A percentile compares a stretch with the other conserved stretches of the same genome.
These are phyloP conservation scores for Saccharomyces hybrid DNA, from an alignment of 1,139 yeast genomes.

Conservation along the genomic window DNA sequence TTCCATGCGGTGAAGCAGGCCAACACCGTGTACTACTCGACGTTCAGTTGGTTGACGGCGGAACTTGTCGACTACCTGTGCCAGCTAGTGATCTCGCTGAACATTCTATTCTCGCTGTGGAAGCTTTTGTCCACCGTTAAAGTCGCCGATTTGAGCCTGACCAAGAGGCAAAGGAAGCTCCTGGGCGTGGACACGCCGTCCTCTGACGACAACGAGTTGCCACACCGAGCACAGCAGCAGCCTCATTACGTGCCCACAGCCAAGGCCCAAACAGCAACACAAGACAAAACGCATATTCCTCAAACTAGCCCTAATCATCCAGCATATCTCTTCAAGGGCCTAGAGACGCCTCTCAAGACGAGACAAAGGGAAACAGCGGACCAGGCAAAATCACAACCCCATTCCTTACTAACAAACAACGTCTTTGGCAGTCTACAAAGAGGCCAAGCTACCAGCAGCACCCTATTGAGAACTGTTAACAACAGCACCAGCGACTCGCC, in stretches of 20 bases:
- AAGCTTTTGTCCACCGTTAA: constrained; percentile 31
- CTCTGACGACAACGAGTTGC: background rate
- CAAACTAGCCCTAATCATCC: constrained; percentile 12
- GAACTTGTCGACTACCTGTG: constrained; percentile 17
- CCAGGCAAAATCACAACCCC: background rate
- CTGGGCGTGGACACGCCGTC: constrained; percentile 33
- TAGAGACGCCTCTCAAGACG: constrained; percentile 25
- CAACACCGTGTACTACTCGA: background rate
- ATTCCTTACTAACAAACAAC: background rate
- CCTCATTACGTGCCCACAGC: background rate
- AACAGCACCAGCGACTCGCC: background rate
- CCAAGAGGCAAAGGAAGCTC: constrained; percentile 37
- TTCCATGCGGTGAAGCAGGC: background rate
- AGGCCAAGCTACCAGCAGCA: background rate
- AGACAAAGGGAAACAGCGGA: constrained; percentile 9
- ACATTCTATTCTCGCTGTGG: constrained; percentile 33
- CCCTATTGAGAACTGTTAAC: background rate
- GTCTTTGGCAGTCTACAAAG: background rate
- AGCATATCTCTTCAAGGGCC: constrained; percentile 29
- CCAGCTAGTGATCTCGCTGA: constrained; percentile 33
- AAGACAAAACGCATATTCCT: constrained; percentile 1
- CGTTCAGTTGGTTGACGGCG: constrained; percentile 4
- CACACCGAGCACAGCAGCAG: background rate
- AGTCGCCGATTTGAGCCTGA: constrained; percentile 36
- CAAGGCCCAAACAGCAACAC: background rate